Conservation (phyloP, 176 grass and related monocot genomes). For the Triticum timopheevii region DNA sequence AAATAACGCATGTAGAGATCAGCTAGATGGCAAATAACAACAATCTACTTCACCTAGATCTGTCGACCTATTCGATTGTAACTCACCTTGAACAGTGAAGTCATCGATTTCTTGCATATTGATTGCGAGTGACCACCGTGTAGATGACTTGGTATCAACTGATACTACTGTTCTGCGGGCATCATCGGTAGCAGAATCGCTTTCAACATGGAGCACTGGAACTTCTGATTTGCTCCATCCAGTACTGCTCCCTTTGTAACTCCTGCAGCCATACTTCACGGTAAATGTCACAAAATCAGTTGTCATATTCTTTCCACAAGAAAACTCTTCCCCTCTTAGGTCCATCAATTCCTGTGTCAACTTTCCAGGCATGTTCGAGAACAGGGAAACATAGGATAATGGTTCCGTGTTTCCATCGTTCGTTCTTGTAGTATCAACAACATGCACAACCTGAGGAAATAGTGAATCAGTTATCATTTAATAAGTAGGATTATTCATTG, state of each 20-base stretch:
- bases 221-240: slow-evolving; percentile 82
- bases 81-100: slow-evolving; percentile 72
- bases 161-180: slow-evolving; percentile 57
- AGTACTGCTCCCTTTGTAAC: slow-evolving; percentile 53
- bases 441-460: slow-evolving; percentile 89
- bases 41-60: not conserved
- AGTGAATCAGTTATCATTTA: not conserved
- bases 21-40: not conserved
- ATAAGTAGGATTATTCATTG: not conserved
- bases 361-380: slow-evolving; percentile 81
- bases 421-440: slow-evolving; percentile 70
- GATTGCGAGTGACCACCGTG: slow-evolving; percentile 78
- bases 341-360: slow-evolving; percentile 63
- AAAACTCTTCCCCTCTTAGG: slow-evolving; percentile 76
- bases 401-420: slow-evolving; percentile 50
- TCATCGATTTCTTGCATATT: slow-evolving; percentile 77
- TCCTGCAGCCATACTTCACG: slow-evolving; percentile 85
- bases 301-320: slow-evolving; percentile 65
- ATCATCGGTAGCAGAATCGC: slow-evolving; percentile 49
- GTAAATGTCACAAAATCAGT: slow-evolving; percentile 84
- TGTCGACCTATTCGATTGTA: not conserved
- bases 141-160: slow-evolving; percentile 74
- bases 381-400: slow-evolving; percentile 84
- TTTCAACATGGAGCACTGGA: slow-evolving; percentile 71
- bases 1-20: not conserved